A percentile compares a stretch with the other conserved stretches of the same genome.
Conservation (phyloP, 345 rosid species). For the Pistacia atlantica region DNA sequence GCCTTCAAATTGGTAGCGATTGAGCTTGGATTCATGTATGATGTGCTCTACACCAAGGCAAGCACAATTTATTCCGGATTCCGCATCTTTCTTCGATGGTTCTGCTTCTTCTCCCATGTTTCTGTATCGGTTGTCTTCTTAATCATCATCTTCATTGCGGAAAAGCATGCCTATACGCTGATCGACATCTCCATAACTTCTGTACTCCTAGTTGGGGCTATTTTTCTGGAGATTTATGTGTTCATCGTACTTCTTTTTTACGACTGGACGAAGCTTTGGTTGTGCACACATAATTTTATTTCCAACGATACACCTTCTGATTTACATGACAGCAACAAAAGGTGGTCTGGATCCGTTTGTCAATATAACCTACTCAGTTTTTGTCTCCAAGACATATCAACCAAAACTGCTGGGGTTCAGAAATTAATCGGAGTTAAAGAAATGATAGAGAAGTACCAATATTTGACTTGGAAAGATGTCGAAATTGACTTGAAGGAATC, state of each 20-base stretch:
- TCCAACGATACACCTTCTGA: too few species aligned
- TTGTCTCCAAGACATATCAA: background rate
- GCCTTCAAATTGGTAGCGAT: background rate
- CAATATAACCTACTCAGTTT: conserved; percentile 6
- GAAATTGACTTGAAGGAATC: background rate
- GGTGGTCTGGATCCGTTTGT: too few species aligned
- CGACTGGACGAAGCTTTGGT: conserved; percentile 16
- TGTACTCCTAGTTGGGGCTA: conserved; percentile 14
- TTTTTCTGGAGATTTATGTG: conserved; percentile 15
- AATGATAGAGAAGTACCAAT: background rate
- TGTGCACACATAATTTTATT: too few species aligned
- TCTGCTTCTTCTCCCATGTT: too few species aligned
- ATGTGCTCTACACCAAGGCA: background rate
- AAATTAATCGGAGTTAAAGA: background rate
- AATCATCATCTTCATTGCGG: too few species aligned
- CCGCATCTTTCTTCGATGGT: too few species aligned
- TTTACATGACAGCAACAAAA: too few species aligned
- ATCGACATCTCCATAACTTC: conserved; percentile 12
- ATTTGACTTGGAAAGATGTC: background rate
- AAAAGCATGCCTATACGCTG: too few species aligned
- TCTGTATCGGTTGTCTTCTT: too few species aligned
- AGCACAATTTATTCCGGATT: too few species aligned
- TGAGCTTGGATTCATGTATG: background rate
- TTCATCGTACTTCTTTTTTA: conserved; percentile 3
- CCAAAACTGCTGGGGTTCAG: background rate